Percentiles rank a stretch among this genome's conserved stretches.
Conservation (phyloP, 345 rosid genomes). For the Lenwebbia sp. region DNA sequence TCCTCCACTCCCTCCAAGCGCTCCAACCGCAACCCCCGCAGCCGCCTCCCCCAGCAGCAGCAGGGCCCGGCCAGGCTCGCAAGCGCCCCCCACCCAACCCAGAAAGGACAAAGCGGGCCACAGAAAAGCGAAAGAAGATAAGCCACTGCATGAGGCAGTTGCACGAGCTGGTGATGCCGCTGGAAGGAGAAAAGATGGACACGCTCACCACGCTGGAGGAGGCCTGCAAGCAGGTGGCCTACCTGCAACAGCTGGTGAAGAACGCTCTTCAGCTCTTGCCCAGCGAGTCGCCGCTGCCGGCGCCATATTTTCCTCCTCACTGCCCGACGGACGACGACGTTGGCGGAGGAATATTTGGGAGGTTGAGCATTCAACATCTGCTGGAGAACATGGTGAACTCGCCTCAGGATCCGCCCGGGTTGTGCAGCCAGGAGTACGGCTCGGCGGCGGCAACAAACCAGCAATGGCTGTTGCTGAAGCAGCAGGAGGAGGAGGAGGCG, state of each 20-base stretch:
- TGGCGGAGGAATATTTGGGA: background rate
- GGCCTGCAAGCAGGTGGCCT: slow-evolving; percentile 43
- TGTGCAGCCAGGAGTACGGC: slow-evolving; percentile 29
- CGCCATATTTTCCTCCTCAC: background rate
- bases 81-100: background rate
- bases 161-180: slow-evolving; percentile 53
- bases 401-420: slow-evolving; percentile 25
- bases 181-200: slow-evolving; percentile 32
- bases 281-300: background rate
- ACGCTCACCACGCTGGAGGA: slow-evolving; percentile 38
- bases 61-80: background rate
- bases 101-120: background rate
- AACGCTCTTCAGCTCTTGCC: slow-evolving; percentile 20
- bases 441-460: slow-evolving; percentile 11
- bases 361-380: slow-evolving; percentile 36
- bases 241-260: slow-evolving; percentile 45
- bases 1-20: background rate
- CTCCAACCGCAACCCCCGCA: background rate
- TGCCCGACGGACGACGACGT: background rate
- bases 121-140: slow-evolving; percentile 14
- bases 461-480: background rate
- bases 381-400: slow-evolving; percentile 36
- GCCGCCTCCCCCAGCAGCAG: background rate
- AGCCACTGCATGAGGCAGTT: slow-evolving; percentile 35
- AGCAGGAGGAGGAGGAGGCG: background rate